These are phyloP conservation scores for Cetraspora pellucida DNA, from an alignment of 192 early-diverging fungal genomes.

Conservation along the genomic window DNA sequence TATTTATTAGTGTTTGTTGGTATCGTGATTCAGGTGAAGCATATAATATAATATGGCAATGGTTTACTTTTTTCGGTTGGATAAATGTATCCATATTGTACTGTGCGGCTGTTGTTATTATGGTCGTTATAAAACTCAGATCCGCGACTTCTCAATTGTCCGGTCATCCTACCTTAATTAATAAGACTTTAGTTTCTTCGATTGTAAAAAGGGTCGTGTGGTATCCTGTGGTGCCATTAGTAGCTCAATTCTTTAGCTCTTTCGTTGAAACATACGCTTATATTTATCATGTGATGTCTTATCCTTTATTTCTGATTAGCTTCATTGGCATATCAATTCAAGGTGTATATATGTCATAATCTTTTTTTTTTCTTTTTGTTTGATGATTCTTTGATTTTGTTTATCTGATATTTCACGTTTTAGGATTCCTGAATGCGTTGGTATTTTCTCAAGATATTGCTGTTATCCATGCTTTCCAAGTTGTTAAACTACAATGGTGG, in stretches of 20 bases:
- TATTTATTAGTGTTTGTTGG: conserved; percentile 5
- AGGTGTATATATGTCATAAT: conserved; percentile 3
- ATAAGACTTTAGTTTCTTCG: neutral
- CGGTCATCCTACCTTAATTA: neutral
- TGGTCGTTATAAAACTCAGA: neutral
- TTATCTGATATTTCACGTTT: neutral
- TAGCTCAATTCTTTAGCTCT: neutral
- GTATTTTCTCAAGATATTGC: conserved; percentile 28
- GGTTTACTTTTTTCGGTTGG: conserved; percentile 16
- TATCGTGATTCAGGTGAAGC: neutral
- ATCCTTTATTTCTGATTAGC: neutral
- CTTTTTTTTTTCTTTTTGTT: neutral
- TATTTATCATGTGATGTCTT: neutral
- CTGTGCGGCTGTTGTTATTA: neutral
- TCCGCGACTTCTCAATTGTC: neutral
- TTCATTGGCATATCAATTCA: neutral
- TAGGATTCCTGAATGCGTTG: conserved; percentile 2
- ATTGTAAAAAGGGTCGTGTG: conserved; percentile 16
- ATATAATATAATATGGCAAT: conserved; percentile 13
- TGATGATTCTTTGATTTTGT: too few relatives aligned
- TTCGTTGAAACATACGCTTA: neutral
- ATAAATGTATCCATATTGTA: neutral
- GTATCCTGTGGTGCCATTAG: conserved; percentile 17
- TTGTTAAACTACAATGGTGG: neutral
- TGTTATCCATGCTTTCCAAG: neutral